These are phyloP conservation scores for Puccinellia tenuiflora DNA, from an alignment of 176 grass and related monocot genomes.

Conservation along the genomic window DNA sequence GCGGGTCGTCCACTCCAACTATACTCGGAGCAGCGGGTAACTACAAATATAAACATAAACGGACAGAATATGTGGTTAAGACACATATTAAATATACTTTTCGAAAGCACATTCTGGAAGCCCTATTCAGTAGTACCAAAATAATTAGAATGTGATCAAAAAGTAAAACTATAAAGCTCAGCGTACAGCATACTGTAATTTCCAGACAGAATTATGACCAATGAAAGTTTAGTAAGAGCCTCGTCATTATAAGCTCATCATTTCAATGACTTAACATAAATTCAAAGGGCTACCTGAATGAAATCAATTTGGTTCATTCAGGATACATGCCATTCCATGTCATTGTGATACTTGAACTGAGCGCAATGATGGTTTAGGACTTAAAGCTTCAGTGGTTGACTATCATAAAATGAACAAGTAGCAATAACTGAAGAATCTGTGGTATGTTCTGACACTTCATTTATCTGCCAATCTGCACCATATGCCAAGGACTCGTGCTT, in stretches of 20 bases:
- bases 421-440: slow-evolving; percentile 48
- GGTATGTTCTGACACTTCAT: slow-evolving; percentile 14
- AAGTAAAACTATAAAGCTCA: not conserved
- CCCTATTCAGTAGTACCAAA: too few relatives aligned
- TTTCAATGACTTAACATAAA: slow-evolving; percentile 15
- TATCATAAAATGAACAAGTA: slow-evolving; percentile 91
- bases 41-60: too few relatives aligned
- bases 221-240: not conserved
- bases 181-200: not conserved
- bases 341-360: slow-evolving; percentile 9
- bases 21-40: too few relatives aligned
- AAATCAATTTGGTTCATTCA: slow-evolving; percentile 33
- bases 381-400: slow-evolving; percentile 20
- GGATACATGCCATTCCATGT: not conserved
- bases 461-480: slow-evolving; percentile 89
- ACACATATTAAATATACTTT: too few relatives aligned
- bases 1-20: too few relatives aligned
- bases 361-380: not conserved
- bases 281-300: slow-evolving; percentile 26
- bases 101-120: too few relatives aligned
- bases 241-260: not conserved
- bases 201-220: not conserved
- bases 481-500: slow-evolving; percentile 94
- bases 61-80: too few relatives aligned
- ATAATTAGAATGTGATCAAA: not conserved